These are phyloP conservation scores for Microsporum audouinii DNA, from an alignment of 2,329 filamentous ascomycete species.

Conservation along the genomic window DNA sequence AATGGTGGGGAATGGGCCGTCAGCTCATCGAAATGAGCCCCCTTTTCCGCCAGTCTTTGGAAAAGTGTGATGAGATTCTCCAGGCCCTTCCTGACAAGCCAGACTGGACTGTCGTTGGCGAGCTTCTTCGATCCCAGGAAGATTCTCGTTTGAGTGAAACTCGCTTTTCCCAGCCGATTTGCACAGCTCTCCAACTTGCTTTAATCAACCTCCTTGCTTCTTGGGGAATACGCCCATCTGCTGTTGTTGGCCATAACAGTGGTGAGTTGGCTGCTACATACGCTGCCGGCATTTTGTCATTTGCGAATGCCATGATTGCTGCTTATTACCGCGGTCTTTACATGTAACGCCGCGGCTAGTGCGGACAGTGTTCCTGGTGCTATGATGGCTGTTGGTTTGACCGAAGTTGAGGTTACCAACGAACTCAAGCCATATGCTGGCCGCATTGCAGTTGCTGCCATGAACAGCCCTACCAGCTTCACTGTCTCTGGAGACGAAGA, in stretches of 20 bases:
- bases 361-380: slow-evolving; percentile 5
- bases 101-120: slow-evolving; percentile 5
- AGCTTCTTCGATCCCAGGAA: slow-evolving; percentile 4
- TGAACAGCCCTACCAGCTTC: slow-evolving; percentile 13
- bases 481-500: slow-evolving; percentile 14
- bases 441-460: slow-evolving; percentile 11
- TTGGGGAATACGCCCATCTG: slow-evolving; percentile 21
- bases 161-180: slow-evolving; percentile 8
- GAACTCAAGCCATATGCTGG: slow-evolving; percentile 6
- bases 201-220: slow-evolving; percentile 26
- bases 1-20: slow-evolving; percentile 27
- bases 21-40: slow-evolving; percentile 16
- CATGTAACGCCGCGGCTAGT: slow-evolving; percentile 5
- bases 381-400: slow-evolving; percentile 10
- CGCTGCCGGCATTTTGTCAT: slow-evolving; percentile 27
- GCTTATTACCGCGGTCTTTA: slow-evolving; percentile 9
- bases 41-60: slow-evolving; percentile 2
- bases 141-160: slow-evolving; percentile 6
- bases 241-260: slow-evolving; percentile 26
- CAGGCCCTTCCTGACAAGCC: slow-evolving; percentile 3
- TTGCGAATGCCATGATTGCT: slow-evolving; percentile 23
- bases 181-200: slow-evolving; percentile 23
- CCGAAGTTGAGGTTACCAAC: slow-evolving; percentile 1
- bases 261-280: slow-evolving; percentile 32
- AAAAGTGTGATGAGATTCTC: slow-evolving; percentile 3